A percentile compares a stretch with the other conserved stretches of the same genome.
These are phyloP conservation scores for Cystofilobasidium ferigula DNA, from an alignment of 768 basidiomycete species.

Conservation along the genomic window DNA sequence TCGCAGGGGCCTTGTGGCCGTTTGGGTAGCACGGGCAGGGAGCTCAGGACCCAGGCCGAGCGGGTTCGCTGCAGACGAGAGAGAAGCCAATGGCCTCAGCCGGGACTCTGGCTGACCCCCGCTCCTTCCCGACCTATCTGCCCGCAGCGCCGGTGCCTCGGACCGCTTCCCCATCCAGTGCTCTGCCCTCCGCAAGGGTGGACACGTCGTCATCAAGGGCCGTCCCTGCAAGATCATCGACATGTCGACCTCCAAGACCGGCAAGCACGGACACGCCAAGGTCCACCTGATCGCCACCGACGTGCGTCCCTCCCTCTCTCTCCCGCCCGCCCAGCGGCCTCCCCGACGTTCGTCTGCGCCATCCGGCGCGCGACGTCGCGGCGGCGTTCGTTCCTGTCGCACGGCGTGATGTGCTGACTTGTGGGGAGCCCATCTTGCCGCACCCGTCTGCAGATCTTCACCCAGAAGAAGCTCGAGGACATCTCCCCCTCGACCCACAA, in stretches of 20 bases:
- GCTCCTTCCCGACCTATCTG: not conserved
- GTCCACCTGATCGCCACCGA: slow-evolving; percentile 95
- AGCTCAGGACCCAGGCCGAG: not conserved
- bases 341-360: too few relatives aligned
- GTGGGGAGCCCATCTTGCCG: not conserved
- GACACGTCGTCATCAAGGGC: slow-evolving; percentile 84
- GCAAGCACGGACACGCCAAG: slow-evolving; percentile 98
- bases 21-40: too few relatives aligned
- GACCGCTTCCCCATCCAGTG: slow-evolving; percentile 47
- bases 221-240: slow-evolving; percentile 84
- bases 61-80: too few relatives aligned
- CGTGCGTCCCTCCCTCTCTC: slow-evolving; percentile 47
- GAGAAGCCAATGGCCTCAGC: too few relatives aligned
- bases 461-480: slow-evolving; percentile 85
- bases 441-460: slow-evolving; percentile 68
- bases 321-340: not conserved
- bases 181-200: slow-evolving; percentile 67
- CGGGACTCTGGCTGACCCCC: slow-evolving; percentile 29
- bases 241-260: slow-evolving; percentile 98
- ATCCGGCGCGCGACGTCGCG: too few relatives aligned
- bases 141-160: slow-evolving; percentile 36
- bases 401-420: too few relatives aligned
- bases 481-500: slow-evolving; percentile 75
- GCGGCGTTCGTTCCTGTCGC: too few relatives aligned
- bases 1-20: too few relatives aligned